These are phyloP conservation scores for Pseudogymnoascus sp. DNA, from an alignment of 2,329 filamentous ascomycete genomes.

Conservation along the genomic window DNA sequence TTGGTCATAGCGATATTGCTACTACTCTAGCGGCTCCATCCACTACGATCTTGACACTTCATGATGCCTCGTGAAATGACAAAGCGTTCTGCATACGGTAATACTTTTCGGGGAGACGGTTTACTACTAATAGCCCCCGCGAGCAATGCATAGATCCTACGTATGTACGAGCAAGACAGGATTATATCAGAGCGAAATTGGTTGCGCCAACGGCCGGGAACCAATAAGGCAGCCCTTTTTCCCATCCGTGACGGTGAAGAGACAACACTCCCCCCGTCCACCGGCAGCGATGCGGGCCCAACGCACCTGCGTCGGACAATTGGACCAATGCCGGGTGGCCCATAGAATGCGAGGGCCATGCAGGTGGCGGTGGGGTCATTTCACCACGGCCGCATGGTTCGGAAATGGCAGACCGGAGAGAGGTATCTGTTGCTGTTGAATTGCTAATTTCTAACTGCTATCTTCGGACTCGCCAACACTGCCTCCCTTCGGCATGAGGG, in stretches of 20 bases:
- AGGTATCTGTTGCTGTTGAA: background rate
- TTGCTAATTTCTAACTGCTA: background rate
- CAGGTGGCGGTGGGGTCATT: slow-evolving; percentile 1
- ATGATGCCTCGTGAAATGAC: background rate
- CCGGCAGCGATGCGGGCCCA: background rate
- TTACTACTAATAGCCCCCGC: background rate
- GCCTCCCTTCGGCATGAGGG: background rate
- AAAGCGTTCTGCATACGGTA: background rate
- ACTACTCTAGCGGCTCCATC: slow-evolving; percentile 2
- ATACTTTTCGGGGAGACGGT: background rate
- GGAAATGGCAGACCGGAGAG: background rate
- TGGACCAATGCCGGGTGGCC: slow-evolving; percentile 1
- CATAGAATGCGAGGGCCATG: background rate
- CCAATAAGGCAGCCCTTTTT: background rate
- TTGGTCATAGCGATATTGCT: slow-evolving; percentile 5
- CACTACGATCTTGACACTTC: slow-evolving; percentile 1
- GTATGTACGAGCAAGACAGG: background rate
- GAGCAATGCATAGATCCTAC: background rate
- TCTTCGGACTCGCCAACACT: background rate
- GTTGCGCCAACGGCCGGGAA: background rate
- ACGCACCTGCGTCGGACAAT: slow-evolving; percentile 5
- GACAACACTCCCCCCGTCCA: background rate
- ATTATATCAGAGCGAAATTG: background rate
- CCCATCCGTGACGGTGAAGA: background rate
- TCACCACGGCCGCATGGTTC: background rate